Conservation (phyloP, 1,284 basidiomycete genomes). For the Apiotrichum veenhuisii region DNA sequence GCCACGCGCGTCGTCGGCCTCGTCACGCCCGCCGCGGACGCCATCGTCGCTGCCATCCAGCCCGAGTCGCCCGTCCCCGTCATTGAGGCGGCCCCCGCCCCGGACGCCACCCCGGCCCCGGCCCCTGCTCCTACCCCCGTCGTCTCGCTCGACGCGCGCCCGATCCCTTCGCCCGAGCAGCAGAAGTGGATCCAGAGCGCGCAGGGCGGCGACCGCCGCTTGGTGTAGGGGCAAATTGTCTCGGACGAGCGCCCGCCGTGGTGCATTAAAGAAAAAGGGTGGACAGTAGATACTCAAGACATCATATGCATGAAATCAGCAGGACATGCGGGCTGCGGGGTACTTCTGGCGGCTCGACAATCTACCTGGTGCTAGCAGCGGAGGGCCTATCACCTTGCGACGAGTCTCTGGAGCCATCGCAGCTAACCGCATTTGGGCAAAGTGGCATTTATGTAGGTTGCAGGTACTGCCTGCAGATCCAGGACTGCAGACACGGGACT, state of each 20-base stretch:
- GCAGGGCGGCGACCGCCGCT: conserved; percentile 8
- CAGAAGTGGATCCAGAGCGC: conserved; percentile 2
- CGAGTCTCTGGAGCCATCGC: no score
- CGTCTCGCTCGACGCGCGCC: background rate
- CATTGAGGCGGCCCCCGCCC: background rate
- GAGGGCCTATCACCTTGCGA: no score
- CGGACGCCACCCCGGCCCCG: no score
- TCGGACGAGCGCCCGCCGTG: no score
- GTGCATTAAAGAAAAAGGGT: no score
- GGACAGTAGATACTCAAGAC: background rate
- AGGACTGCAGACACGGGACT: no score
- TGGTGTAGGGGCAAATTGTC: conserved; percentile 7
- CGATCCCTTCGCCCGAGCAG: background rate
- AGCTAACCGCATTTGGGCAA: no score
- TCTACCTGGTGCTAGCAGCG: no score
- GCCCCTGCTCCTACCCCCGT: background rate
- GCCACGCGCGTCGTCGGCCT: background rate
- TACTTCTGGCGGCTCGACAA: no score
- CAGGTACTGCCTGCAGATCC: no score
- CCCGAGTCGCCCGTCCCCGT: background rate
- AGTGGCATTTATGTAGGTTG: no score
- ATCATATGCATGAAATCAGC: conserved; percentile 2
- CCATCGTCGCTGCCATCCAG: background rate
- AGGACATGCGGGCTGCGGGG: background rate
- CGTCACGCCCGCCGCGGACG: background rate